A percentile compares a stretch with the other conserved stretches of the same genome.
phyloP scores from a whole-genome alignment of 345 rosid genomes.

The Nasturtium officinale region DNA sequence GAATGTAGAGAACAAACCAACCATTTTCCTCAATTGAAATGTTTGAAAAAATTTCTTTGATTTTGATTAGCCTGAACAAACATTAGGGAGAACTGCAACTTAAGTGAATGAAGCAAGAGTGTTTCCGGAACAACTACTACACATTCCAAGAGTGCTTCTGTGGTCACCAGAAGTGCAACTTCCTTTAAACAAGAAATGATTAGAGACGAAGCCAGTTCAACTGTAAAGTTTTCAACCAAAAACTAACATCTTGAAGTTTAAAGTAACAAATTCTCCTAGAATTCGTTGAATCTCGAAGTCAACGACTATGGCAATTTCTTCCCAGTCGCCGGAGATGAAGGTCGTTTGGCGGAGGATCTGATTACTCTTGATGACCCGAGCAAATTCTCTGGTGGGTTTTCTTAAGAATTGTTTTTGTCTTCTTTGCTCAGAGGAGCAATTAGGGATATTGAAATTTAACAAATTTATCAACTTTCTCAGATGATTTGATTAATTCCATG shows the following conservation, averaged over 20 bases:
- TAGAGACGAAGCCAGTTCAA: too few relatives aligned
- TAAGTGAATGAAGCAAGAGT: too few relatives aligned
- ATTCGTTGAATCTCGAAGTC: slow-evolving; percentile 47
- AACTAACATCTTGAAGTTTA: too few relatives aligned
- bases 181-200: too few relatives aligned
- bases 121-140: too few relatives aligned
- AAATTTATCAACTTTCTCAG: slow-evolving; percentile 18
- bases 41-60: neutral
- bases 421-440: slow-evolving; percentile 8
- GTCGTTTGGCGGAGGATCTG: slow-evolving; percentile 24
- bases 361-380: slow-evolving; percentile 57
- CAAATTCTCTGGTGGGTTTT: slow-evolving; percentile 49
- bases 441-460: slow-evolving; percentile 15
- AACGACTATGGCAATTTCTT: slow-evolving; percentile 34
- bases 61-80: neutral
- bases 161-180: neutral
- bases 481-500: slow-evolving; percentile 56
- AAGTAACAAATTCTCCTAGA: slow-evolving; percentile 33
- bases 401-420: slow-evolving; percentile 13
- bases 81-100: too few relatives aligned
- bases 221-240: too few relatives aligned
- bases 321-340: neutral
- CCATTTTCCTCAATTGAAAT: slow-evolving; percentile 9
- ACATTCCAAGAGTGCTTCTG: too few relatives aligned
- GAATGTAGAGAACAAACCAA: slow-evolving; percentile 21